Base-by-base conservation (phyloP, 2,329 filamentous ascomycete species). In the Dryadomyces quercus-mongolicae region DNA sequence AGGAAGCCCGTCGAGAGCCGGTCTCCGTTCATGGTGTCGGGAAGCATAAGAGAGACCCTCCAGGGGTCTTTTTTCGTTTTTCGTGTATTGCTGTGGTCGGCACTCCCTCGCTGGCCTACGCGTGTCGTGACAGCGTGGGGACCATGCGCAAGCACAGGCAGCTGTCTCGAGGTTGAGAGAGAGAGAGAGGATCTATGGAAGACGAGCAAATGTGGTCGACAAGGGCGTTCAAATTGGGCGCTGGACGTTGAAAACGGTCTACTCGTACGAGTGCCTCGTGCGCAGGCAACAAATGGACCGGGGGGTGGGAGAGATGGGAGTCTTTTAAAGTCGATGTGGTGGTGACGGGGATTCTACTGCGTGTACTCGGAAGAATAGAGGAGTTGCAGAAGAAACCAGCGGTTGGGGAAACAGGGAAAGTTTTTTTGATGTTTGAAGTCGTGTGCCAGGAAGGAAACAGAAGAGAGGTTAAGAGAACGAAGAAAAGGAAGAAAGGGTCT, bases 1-100 rank as follows among this genome's bases (percentile, higher is more conserved):
- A 93, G 74, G 60, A 91, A 81, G 68, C 79, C 67, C 82, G 77
- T 64, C 82, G 75, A 40, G 36, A 40, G 62, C 74, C 74, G 56
- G 57, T 57, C 55, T 50, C 44, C 48, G 46, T 51, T 9, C 15
- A 31, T 49, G 36, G 15, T 55, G 18, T 18, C 22, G 54, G 36
- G 36, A 44, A 40, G 38, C 5, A 21, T 1, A 54, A 20, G 22
- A 1, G 20, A 20, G 8, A 45, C 51, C 51, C 42, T 43, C 49
- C 51, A 38, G 43, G 43, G 51, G 42, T 21, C 22, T 31, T 12
- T 15, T 15, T 13, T 8, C 10, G 15, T 10, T 38, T 25, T 22
- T 15, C 9, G 36, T 12, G 36, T 13, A 12, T 25, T 12, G 13
- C 20, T 16, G 18, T 36, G 13, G 49, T 25, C n/a, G n/a, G 12